Conservation (phyloP, 2,329 filamentous ascomycete species). For the Nigrospora osmanthi region DNA sequence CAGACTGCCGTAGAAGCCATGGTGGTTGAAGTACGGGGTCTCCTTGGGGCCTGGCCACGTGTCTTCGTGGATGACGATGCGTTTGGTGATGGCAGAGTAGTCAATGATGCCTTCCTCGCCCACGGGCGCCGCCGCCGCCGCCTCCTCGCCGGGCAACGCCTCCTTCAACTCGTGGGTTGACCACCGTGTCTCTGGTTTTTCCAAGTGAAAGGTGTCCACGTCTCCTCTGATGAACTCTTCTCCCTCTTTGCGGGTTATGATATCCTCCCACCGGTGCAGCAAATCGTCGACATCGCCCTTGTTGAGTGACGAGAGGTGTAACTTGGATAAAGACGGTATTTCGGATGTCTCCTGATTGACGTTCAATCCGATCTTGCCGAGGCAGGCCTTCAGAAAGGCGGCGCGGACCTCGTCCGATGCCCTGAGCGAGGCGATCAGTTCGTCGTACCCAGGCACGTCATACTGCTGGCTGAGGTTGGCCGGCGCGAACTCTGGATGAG, state of each 20-base stretch:
- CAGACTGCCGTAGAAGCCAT: slow-evolving; percentile 68
- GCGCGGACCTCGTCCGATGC: slow-evolving; percentile 63
- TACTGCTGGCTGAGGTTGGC: slow-evolving; percentile 65
- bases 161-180: slow-evolving; percentile 46
- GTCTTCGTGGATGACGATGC: slow-evolving; percentile 63
- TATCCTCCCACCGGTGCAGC: slow-evolving; percentile 57
- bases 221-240: slow-evolving; percentile 71
- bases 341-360: slow-evolving; percentile 61
- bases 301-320: slow-evolving; percentile 71
- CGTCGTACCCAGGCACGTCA: slow-evolving; percentile 59
- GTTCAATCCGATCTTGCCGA: slow-evolving; percentile 74
- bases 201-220: slow-evolving; percentile 74
- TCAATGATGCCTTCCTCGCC: slow-evolving; percentile 58
- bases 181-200: slow-evolving; percentile 57
- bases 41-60: slow-evolving; percentile 60
- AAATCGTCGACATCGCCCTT: slow-evolving; percentile 59
- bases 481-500: slow-evolving; percentile 91
- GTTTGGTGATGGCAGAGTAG: slow-evolving; percentile 67
- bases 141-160: slow-evolving; percentile 30
- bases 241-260: slow-evolving; percentile 57
- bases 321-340: slow-evolving; percentile 70
- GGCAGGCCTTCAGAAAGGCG: slow-evolving; percentile 70
- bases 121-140: slow-evolving; percentile 11
- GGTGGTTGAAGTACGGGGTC: slow-evolving; percentile 82
- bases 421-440: slow-evolving; percentile 59